Conservation (phyloP, 148 eudicot species). For the Camellia sinensis region DNA sequence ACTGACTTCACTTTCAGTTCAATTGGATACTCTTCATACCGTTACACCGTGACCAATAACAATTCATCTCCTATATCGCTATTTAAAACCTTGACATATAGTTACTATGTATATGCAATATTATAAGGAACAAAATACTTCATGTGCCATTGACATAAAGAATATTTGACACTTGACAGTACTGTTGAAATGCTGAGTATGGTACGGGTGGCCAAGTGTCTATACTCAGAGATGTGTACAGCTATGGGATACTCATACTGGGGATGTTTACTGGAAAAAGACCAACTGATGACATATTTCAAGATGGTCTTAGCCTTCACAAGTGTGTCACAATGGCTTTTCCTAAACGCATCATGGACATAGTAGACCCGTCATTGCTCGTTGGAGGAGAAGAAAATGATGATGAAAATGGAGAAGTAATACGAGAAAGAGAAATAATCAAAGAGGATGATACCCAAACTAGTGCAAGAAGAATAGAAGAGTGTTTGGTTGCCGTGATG, state of each 20-base stretch:
- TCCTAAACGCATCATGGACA: slow-evolving; percentile 2
- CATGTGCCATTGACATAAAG: not conserved
- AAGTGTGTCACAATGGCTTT: not conserved
- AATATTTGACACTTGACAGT: no score
- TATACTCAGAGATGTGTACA: slow-evolving; percentile 15
- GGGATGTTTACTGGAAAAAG: slow-evolving; percentile 18
- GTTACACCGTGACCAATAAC: no score
- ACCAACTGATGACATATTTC: slow-evolving; percentile 17
- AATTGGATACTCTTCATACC: no score
- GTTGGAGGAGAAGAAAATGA: not conserved
- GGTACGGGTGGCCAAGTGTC: slow-evolving; percentile 18
- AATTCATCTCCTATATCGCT: no score
- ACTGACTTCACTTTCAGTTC: not conserved
- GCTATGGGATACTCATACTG: slow-evolving; percentile 17
- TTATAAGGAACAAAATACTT: not conserved
- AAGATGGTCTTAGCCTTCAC: slow-evolving; percentile 10
- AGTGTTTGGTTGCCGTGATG: slow-evolving; percentile 14
- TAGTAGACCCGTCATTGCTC: slow-evolving; percentile 5
- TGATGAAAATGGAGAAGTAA: not conserved
- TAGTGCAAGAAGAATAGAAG: not conserved
- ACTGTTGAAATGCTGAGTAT: not conserved
- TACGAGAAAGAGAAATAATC: not conserved
- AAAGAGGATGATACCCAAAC: not conserved
- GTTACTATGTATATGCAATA: not conserved
- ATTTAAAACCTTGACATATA: no score